Evolutionary conservation across 805 yeast species (phyloP).

Genomic region (Trichomonascus vanleenenianus): DNA sequence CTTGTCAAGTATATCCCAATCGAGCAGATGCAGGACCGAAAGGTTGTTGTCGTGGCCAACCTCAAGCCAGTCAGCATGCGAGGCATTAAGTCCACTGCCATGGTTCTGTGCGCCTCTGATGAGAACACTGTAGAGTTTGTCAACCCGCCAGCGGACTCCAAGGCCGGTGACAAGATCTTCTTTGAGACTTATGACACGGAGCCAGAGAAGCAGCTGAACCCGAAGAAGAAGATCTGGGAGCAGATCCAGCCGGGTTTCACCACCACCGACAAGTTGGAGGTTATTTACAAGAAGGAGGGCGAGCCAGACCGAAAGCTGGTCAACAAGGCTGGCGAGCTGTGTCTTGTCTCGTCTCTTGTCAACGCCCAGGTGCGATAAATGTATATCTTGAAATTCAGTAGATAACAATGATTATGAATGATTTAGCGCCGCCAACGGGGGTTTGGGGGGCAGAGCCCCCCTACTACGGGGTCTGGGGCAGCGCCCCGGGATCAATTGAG

Average conservation of each 20-base stretch:
- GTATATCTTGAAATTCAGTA: no score
- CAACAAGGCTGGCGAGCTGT: conserved; percentile 68
- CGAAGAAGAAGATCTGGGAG: conserved; percentile 98
- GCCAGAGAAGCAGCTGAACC: conserved; percentile 89
- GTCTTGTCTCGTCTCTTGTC: conserved; percentile 64
- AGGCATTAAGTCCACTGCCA: conserved; percentile 90
- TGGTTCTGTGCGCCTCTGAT: conserved; percentile 84
- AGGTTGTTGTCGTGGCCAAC: conserved; percentile 87
- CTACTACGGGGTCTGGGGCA: no score
- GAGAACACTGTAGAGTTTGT: conserved; percentile 79
- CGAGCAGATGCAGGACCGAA: conserved; percentile 93
- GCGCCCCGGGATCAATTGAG: no score
- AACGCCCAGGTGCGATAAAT: conserved; percentile 70
- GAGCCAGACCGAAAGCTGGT: conserved; percentile 66
- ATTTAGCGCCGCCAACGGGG: no score
- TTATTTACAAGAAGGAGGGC: conserved; percentile 70
- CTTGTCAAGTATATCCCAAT: conserved; percentile 80
- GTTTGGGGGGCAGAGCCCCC: no score
- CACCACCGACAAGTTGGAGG: conserved; percentile 68
- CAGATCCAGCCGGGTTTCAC: conserved; percentile 85
- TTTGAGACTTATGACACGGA: conserved; percentile 84
- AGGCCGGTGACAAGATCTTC: conserved; percentile 94
- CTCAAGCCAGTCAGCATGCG: conserved; percentile 97
- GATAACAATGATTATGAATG: no score
- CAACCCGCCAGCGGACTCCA: conserved; percentile 86